Base-by-base conservation (phyloP, 2,329 filamentous ascomycete species). In the Catunica adiposa region DNA sequence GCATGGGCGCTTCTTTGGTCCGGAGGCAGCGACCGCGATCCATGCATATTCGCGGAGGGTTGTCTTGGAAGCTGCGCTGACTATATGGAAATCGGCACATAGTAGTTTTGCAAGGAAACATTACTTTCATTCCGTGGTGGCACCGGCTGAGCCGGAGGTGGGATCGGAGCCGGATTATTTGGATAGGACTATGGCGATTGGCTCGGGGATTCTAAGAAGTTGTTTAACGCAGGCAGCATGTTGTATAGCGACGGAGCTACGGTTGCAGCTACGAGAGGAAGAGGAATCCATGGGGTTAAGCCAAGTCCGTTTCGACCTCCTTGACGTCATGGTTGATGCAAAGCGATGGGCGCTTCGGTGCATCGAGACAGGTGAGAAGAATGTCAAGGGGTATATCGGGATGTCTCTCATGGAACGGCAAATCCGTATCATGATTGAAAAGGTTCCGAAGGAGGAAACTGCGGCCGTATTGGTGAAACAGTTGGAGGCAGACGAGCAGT, bases 1-100 rank as follows among this genome's bases (percentile, higher is more conserved):
- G 0, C 80, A 84, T 61, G 67, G 75, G 1, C 75, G 75, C 0
- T 80, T 71, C 61, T 71, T 74, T 25, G 63, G 63, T 0, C 62
- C 66, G 0, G 66, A 71, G 1, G 63, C 71, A 1, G 63, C 63
- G 0, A 67, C 76, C 3, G 66, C 72, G 1, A 62, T 67, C 2
- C 79, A 73, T 58, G 73, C 74, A 0, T 79, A 71, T 58, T 77
- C 77, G 0, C 65, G 73, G 1, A 74, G 72, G 46, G 68, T 72
- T 0, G 66, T 71, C 0, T 60, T 76, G 4, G 77, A 80, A 5
- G 67, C 67, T 0, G 67, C 72, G 0, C 64, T 76, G 14, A 74
- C 72, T 47, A 62, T 75, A 1, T 78, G 73, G 70, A 64, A 62
- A 37, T 61, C 67, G 0, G 64, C 65, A 0, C 70, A 66, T 42